Conservation (phyloP, 1,284 basidiomycete species). For the Meira nashicola region DNA sequence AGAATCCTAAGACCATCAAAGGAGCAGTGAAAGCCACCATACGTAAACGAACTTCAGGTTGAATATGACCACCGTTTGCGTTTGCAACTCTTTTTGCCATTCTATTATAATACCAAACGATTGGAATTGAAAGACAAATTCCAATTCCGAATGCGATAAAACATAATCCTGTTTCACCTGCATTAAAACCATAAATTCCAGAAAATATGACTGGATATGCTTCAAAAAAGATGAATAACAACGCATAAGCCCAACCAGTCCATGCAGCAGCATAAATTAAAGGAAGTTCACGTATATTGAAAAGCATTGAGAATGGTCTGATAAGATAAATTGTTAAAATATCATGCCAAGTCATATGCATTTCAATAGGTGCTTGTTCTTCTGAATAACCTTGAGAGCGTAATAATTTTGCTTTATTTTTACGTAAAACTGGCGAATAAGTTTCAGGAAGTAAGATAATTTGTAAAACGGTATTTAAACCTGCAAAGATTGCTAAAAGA, state of each 20-base stretch:
- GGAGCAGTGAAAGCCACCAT: neutral
- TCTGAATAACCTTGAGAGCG: constrained; percentile 12
- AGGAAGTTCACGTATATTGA: constrained; percentile 19
- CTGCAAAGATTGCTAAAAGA: constrained; percentile 1
- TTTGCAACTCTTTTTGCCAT: neutral
- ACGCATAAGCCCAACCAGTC: constrained; percentile 27
- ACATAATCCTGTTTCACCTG: constrained; percentile 25
- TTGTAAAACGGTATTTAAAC: neutral
- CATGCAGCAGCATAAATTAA: constrained; percentile 27
- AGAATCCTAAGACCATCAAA: constrained; percentile 7
- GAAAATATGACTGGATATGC: constrained; percentile 32
- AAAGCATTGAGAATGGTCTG: constrained; percentile 26
- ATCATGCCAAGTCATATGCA: constrained; percentile 22
- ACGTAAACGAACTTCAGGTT: neutral
- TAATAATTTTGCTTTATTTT: constrained; percentile 16
- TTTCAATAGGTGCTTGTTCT: constrained; percentile 19
- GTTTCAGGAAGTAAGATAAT: constrained; percentile 12
- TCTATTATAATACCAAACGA: constrained; percentile 10
- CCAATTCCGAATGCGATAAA: constrained; percentile 33
- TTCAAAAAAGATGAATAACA: constrained; percentile 35
- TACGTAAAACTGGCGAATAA: constrained; percentile 29
- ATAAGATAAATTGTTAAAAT: constrained; percentile 25
- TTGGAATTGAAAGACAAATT: constrained; percentile 22
- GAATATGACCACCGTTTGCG: neutral
- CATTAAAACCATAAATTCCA: constrained; percentile 29